Evolutionary conservation across 129 eudicot genomes (phyloP).

Genomic region (Artemisia annua): DNA sequence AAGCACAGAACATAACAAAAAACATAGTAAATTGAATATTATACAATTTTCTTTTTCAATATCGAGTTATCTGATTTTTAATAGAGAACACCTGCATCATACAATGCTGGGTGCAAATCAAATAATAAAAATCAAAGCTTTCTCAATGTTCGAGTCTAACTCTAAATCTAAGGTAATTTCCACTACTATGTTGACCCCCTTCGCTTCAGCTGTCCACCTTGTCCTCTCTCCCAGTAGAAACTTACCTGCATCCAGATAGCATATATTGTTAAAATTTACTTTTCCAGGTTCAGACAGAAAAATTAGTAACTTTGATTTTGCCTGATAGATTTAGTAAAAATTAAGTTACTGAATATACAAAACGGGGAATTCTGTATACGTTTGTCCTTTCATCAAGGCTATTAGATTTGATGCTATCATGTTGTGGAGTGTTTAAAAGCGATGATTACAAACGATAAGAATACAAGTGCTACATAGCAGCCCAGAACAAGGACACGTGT

Average conservation of each 20-base stretch:
- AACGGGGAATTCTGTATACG: neutral
- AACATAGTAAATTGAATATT: too few relatives aligned
- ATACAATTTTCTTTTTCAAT: neutral
- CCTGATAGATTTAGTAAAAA: neutral
- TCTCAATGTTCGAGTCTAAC: neutral
- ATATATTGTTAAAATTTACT: neutral
- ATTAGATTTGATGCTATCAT: neutral
- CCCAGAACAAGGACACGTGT: neutral
- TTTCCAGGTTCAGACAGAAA: neutral
- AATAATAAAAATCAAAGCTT: neutral
- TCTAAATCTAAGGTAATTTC: neutral
- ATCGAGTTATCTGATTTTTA: neutral
- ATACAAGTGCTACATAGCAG: neutral
- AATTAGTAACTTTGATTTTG: neutral
- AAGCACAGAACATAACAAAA: neutral
- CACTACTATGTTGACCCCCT: too few relatives aligned
- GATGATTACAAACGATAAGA: neutral
- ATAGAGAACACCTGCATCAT: neutral
- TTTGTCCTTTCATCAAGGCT: neutral
- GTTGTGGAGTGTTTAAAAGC: neutral
- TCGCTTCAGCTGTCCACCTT: neutral
- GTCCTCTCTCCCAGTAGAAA: neutral
- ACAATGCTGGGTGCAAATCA: neutral
- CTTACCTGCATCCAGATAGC: conserved; percentile 17
- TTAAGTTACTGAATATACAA: neutral